Percentiles rank a stretch among this genome's conserved stretches.
Evolutionary conservation across 2,329 filamentous ascomycete species (phyloP).

Genomic region (Phaeophleospora eucalypticola): DNA sequence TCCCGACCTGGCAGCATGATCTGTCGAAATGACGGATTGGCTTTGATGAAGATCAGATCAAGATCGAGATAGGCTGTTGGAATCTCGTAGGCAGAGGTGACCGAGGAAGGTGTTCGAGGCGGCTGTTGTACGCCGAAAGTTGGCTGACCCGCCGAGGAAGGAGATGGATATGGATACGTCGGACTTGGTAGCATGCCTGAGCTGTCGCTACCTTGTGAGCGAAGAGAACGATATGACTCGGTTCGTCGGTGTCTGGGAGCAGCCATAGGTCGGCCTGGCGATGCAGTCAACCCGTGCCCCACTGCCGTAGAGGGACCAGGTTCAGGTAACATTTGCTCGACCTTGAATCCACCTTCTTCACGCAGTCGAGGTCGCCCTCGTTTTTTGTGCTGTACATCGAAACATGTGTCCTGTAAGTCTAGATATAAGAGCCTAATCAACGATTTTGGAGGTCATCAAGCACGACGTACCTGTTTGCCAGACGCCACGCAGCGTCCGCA

Average conservation of each 20-base stretch:
- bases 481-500: constrained; percentile 74
- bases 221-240: constrained; percentile 33
- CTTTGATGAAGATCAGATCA: constrained; percentile 45
- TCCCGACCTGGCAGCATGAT: constrained; percentile 39
- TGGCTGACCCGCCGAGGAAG: constrained; percentile 14
- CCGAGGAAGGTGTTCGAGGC: constrained; percentile 2
- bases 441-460: constrained; percentile 3
- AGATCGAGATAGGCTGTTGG: constrained; percentile 44
- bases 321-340: constrained; percentile 19
- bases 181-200: constrained; percentile 16
- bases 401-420: constrained; percentile 65
- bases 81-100: constrained; percentile 20
- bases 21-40: constrained; percentile 43
- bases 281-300: constrained; percentile 17
- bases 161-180: constrained; percentile 18
- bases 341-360: constrained; percentile 51
- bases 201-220: constrained; percentile 30
- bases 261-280: constrained; percentile 22
- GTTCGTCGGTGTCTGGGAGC: constrained; percentile 25
- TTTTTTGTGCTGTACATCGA: constrained; percentile 85
- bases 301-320: constrained; percentile 12
- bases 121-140: constrained; percentile 13
- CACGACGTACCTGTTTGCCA: constrained; percentile 58
- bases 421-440: constrained; percentile 8
- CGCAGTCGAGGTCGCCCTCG: constrained; percentile 71